Base-by-base conservation (phyloP, 768 basidiomycete species). In the Pleurotus eryngii region DNA sequence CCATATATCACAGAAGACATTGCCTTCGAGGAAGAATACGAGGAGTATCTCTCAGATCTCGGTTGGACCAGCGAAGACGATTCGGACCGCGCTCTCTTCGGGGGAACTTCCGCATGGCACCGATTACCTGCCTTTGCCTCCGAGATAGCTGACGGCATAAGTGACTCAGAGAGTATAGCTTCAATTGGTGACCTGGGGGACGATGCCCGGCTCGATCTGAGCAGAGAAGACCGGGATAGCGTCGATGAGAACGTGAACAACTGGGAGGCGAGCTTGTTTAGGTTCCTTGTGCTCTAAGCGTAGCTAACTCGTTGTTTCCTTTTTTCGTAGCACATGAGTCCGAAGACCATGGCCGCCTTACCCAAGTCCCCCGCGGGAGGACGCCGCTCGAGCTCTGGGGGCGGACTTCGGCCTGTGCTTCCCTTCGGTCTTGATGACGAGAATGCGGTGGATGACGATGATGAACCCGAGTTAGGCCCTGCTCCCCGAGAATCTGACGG, bases 21-120 rank as follows among this genome's bases (percentile, higher is more conserved):
- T 58, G 94, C 93, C 0, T 95, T 95, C 63, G 95, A 98, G 66
- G 92, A 94, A 67, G 95, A 97, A 66, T 98, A 97, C 65, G 95
- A 98, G 69, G 95, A 96, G 66, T 94, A 96, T 64, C 76, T 98
- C 24, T 91, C 87, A n/a, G 92, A 92, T 66, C 74, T 95, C 20
- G 89, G 89, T 15, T 89, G 81, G 78, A 81, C 85, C 3, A 86
- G 88, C 55, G 81, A 83, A 47, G 76, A 81, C 55, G 59, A 73
- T 20, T 66, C 70, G 2, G 73, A 80, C 43, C 77, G 77, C 20
- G 75, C 76, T 37, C 67, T 74, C 49, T 73, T 76, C 67, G 61
- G 67, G 12, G 75, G 74, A 4, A 72, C 67, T 46, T 86, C 83
- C 20, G 92, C 95, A 12, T 96, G 95, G 95, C 82, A 86, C 60